Percentiles rank a stretch among this genome's conserved stretches.
Evolutionary conservation across 1,284 basidiomycete genomes (phyloP).

Genomic region (Ceratobasidium sp.): DNA sequence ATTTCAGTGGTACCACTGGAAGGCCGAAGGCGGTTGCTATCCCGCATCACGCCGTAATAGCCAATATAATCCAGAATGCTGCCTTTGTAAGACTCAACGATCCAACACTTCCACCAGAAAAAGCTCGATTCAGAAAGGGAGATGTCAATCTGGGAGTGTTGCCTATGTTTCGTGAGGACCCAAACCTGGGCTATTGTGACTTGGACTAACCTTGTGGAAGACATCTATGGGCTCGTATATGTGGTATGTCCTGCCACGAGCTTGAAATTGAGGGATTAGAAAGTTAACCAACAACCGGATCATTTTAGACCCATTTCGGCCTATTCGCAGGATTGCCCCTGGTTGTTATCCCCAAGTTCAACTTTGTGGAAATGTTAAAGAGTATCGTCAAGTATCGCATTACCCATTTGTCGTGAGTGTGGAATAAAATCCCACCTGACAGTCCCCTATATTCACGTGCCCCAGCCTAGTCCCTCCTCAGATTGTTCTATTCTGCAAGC

Average conservation of each 20-base stretch:
- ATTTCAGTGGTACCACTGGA: slow-evolving; percentile 76
- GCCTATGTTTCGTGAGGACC: slow-evolving; percentile 52
- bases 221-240: slow-evolving; percentile 71
- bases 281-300: slow-evolving; percentile 28
- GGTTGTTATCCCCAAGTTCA: slow-evolving; percentile 77
- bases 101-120: slow-evolving; percentile 47
- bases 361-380: slow-evolving; percentile 66
- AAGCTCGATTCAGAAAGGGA: slow-evolving; percentile 58
- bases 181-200: slow-evolving; percentile 51
- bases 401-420: slow-evolving; percentile 64
- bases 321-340: slow-evolving; percentile 53
- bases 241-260: slow-evolving; percentile 36
- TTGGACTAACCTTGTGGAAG: slow-evolving; percentile 51
- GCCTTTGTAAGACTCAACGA: slow-evolving; percentile 60
- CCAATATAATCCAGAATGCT: slow-evolving; percentile 68
- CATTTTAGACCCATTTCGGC: slow-evolving; percentile 38
- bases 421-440: neutral
- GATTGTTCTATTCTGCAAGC: slow-evolving; percentile 65
- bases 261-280: neutral
- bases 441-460: slow-evolving; percentile 42
- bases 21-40: slow-evolving; percentile 79
- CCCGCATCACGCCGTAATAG: slow-evolving; percentile 68
- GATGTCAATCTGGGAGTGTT: slow-evolving; percentile 58
- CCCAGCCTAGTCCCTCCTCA: slow-evolving; percentile 70
- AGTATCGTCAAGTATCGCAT: slow-evolving; percentile 71